phyloP scores from a whole-genome alignment of 495 filamentous ascomycete genomes.

The Pyrenula massariospora region DNA sequence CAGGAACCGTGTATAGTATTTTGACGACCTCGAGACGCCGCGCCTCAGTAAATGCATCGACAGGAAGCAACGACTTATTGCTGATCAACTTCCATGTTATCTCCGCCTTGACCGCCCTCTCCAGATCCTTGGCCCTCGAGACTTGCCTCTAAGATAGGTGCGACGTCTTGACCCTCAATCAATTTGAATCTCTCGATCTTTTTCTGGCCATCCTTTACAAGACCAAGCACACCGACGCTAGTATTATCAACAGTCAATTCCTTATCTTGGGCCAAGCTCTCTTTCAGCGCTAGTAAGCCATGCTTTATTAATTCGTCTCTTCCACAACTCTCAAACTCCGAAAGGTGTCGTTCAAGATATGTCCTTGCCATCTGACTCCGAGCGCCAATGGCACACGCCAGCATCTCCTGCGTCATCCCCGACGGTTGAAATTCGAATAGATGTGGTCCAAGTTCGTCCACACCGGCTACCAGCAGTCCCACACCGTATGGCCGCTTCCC shows the following conservation, averaged over 20 bases:
- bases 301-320: conserved; percentile 84
- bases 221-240: conserved; percentile 73
- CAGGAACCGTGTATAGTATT: too few species aligned
- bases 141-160: conserved; percentile 45
- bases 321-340: conserved; percentile 57
- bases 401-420: conserved; percentile 93
- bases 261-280: conserved; percentile 91
- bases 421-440: conserved; percentile 97
- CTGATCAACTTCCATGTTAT: conserved; percentile 77
- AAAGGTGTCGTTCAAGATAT: conserved; percentile 85
- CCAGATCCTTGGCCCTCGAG: conserved; percentile 62
- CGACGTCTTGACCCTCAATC: conserved; percentile 79
- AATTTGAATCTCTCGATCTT: conserved; percentile 76
- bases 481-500: conserved; percentile 95
- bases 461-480: conserved; percentile 82
- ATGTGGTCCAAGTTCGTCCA: conserved; percentile 87
- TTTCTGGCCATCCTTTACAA: conserved; percentile 35
- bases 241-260: conserved; percentile 95
- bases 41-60: background rate
- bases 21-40: background rate
- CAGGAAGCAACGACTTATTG: conserved; percentile 17
- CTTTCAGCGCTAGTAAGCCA: conserved; percentile 84
- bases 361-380: conserved; percentile 94
- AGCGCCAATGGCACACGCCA: conserved; percentile 88
- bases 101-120: conserved; percentile 47